Percentiles rank a stretch among this genome's conserved stretches.
phyloP scores from a whole-genome alignment of 306 rosid genomes.

The Casuarina cunninghamiana region DNA sequence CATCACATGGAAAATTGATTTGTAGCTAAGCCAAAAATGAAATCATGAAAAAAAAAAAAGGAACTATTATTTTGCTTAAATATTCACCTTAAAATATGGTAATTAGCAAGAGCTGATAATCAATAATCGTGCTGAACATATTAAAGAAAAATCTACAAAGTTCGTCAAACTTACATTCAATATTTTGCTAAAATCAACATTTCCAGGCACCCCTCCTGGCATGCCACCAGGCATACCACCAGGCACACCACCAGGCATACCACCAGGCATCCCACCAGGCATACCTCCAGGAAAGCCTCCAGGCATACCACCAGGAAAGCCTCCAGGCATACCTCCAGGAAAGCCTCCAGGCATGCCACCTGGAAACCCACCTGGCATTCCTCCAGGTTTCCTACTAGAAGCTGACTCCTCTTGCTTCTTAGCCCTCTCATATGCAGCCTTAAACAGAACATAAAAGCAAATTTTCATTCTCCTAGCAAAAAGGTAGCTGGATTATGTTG shows the following conservation, averaged over 20 bases:
- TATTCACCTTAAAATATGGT: not conserved
- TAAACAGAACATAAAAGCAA: slow-evolving; percentile 20
- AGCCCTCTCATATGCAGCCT: slow-evolving; percentile 94
- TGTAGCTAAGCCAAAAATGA: not conserved
- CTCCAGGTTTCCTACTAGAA: slow-evolving; percentile 62
- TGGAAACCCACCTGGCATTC: slow-evolving; percentile 44
- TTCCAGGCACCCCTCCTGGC: slow-evolving; percentile 77
- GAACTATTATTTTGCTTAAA: not conserved
- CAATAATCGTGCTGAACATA: slow-evolving; percentile 12
- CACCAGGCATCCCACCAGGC: slow-evolving; percentile 39
- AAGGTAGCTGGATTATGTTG: not conserved
- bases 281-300: slow-evolving; percentile 40
- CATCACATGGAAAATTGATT: not conserved
- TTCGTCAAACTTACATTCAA: slow-evolving; percentile 58
- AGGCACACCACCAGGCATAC: slow-evolving; percentile 33
- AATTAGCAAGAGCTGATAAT: not conserved
- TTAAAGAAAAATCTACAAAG: not conserved
- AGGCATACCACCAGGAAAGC: slow-evolving; percentile 31
- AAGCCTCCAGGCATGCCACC: slow-evolving; percentile 34
- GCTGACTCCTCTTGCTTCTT: slow-evolving; percentile 82
- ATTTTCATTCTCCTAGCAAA: slow-evolving; percentile 20
- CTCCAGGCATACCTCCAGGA: slow-evolving; percentile 33
- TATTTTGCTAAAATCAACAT: slow-evolving; percentile 86
- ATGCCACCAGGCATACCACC: slow-evolving; percentile 38
- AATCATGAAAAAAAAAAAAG: not conserved